A percentile compares a stretch with the other conserved stretches of the same genome.
Conservation (phyloP, 768 basidiomycete genomes). For the Boletus reticuloceps region DNA sequence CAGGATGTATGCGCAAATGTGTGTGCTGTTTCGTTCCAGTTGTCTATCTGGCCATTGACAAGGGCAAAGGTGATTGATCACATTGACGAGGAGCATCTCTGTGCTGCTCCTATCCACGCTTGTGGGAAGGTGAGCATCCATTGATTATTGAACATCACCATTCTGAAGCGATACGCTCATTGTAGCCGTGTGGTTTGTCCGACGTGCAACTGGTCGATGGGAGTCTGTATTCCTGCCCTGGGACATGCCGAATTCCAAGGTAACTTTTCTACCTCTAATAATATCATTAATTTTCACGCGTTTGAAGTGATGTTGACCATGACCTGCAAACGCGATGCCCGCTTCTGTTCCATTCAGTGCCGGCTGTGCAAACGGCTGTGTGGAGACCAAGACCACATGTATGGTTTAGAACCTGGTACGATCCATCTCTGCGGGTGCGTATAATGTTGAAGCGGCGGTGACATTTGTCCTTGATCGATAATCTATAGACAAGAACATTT, state of each 20-base stretch:
- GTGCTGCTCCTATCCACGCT: constrained; percentile 50
- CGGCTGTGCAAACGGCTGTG: constrained; percentile 57
- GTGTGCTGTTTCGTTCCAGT: neutral
- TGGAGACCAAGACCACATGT: constrained; percentile 47
- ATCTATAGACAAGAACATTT: constrained; percentile 47
- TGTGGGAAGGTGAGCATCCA: constrained; percentile 47
- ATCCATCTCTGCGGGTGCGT: constrained; percentile 59
- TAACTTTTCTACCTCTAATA: constrained; percentile 6
- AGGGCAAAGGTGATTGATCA: constrained; percentile 45
- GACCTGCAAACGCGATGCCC: constrained; percentile 48
- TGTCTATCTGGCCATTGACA: neutral
- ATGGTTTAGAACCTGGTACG: constrained; percentile 39
- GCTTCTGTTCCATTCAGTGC: constrained; percentile 53
- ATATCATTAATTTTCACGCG: neutral
- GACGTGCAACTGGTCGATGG: constrained; percentile 28
- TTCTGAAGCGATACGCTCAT: neutral
- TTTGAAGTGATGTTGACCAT: constrained; percentile 44
- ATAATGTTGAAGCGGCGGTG: neutral
- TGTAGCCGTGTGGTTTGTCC: constrained; percentile 44
- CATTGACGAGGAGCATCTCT: constrained; percentile 47
- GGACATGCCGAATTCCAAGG: constrained; percentile 44
- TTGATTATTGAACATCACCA: neutral
- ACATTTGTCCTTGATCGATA: neutral
- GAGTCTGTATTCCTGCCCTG: constrained; percentile 38
- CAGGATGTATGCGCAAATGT: constrained; percentile 52